A percentile compares a stretch with the other conserved stretches of the same genome.
Evolutionary conservation across 208 protist species (phyloP).

Genomic region (Leishmania braziliensis): DNA sequence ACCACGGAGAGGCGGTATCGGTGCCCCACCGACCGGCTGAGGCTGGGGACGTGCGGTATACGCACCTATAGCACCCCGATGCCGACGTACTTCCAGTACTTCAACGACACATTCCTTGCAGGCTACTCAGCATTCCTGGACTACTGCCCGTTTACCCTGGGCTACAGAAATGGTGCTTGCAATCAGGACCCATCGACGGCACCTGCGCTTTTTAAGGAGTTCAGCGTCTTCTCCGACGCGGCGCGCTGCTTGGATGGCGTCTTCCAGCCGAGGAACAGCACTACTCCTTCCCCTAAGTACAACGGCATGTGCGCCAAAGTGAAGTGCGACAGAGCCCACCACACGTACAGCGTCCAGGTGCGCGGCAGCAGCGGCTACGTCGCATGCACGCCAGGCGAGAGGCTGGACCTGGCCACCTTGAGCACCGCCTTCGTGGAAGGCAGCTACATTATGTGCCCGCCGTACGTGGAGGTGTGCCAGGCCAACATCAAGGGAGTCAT

Average conservation of each 20-base stretch:
- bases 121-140: constrained; percentile 34
- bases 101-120: constrained; percentile 12
- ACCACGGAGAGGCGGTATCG: not conserved
- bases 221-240: constrained; percentile 12
- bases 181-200: constrained; percentile 11
- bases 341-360: not conserved
- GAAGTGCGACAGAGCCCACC: not conserved
- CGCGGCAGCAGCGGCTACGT: not conserved
- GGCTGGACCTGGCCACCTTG: no score
- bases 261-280: not conserved
- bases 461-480: constrained; percentile 2
- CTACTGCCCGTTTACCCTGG: constrained; percentile 37
- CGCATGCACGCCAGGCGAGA: not conserved
- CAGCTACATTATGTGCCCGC: not conserved
- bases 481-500: not conserved
- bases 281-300: not conserved
- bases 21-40: not conserved
- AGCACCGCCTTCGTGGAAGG: not conserved
- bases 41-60: constrained; percentile 36
- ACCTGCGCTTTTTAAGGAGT: not conserved
- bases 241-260: not conserved
- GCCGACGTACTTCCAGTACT: constrained; percentile 52
- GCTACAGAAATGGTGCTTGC: not conserved
- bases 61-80: not conserved
- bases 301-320: not conserved